Percentiles rank a stretch among this genome's conserved stretches.
These are phyloP conservation scores for Tetrapisispora fleetii DNA, from an alignment of 805 yeast genomes.

Conservation along the genomic window DNA sequence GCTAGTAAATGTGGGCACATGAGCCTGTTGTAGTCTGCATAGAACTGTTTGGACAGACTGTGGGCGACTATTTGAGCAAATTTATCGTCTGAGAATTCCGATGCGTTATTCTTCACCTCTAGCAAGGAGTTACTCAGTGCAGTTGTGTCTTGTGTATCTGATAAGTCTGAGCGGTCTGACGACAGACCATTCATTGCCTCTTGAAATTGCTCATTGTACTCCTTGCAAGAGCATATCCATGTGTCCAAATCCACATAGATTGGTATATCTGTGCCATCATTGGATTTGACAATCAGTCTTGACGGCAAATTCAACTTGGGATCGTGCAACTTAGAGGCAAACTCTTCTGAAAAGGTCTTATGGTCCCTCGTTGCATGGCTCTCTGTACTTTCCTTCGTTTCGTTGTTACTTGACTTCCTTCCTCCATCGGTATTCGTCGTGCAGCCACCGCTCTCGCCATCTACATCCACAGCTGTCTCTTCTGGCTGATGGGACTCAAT, in stretches of 20 bases:
- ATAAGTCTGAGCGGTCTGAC: too few relatives aligned
- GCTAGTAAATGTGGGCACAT: conserved; percentile 29
- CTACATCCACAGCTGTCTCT: neutral
- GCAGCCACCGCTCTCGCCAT: neutral
- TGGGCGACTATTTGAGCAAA: conserved; percentile 22
- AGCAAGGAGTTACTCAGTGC: conserved; percentile 4
- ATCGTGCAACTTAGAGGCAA: conserved; percentile 7
- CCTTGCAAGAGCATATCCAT: conserved; percentile 30
- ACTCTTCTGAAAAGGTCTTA: neutral
- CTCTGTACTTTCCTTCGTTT: neutral
- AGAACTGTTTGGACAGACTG: conserved; percentile 20
- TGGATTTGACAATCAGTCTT: conserved; percentile 20
- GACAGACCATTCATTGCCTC: conserved; percentile 4
- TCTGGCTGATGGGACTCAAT: neutral
- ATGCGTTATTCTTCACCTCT: conserved; percentile 12
- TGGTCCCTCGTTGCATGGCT: neutral
- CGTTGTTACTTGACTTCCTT: neutral
- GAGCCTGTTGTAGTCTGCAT: conserved; percentile 16
- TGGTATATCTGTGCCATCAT: conserved; percentile 11
- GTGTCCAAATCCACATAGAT: conserved; percentile 22
- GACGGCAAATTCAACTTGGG: conserved; percentile 5
- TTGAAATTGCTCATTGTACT: conserved; percentile 17
- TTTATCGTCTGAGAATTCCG: conserved; percentile 18
- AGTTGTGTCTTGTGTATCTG: neutral
- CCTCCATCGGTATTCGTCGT: neutral